Percentiles rank a stretch among this genome's conserved stretches.
phyloP scores from a whole-genome alignment of 352 stramenopile genomes.

The Aphanomyces astaci region DNA sequence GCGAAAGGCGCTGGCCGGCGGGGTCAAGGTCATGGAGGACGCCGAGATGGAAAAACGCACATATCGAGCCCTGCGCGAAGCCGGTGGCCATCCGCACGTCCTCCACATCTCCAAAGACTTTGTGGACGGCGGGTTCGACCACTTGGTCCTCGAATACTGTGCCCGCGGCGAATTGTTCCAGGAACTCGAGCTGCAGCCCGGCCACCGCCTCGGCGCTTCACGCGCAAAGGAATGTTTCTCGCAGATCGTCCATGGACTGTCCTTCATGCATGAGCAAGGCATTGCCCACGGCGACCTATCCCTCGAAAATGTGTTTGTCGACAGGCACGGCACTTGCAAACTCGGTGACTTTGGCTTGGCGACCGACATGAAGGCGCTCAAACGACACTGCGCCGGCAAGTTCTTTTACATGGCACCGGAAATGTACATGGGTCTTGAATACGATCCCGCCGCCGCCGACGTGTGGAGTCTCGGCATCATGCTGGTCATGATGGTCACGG shows the following conservation, averaged over 20 bases:
- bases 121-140: slow-evolving; percentile 34
- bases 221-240: slow-evolving; percentile 27
- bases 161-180: slow-evolving; percentile 10
- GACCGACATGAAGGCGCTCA: neutral
- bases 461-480: slow-evolving; percentile 22
- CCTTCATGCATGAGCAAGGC: slow-evolving; percentile 17
- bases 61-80: neutral
- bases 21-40: neutral
- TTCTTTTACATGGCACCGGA: slow-evolving; percentile 22
- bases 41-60: slow-evolving; percentile 12
- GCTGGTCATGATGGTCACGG: slow-evolving; percentile 23
- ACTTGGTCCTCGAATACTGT: slow-evolving; percentile 39
- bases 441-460: slow-evolving; percentile 16
- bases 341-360: slow-evolving; percentile 22
- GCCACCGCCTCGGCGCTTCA: neutral
- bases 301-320: slow-evolving; percentile 23
- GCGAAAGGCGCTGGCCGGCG: neutral
- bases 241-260: slow-evolving; percentile 5
- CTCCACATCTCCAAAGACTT: slow-evolving; percentile 43
- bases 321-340: slow-evolving; percentile 16
- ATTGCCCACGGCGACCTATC: slow-evolving; percentile 21
- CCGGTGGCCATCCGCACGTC: slow-evolving; percentile 38
- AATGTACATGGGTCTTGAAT: slow-evolving; percentile 6
- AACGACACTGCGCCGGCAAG: neutral
- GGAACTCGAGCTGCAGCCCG: slow-evolving; percentile 8